phyloP scores from a whole-genome alignment of 306 rosid genomes.

The Boehmeria nivea region DNA sequence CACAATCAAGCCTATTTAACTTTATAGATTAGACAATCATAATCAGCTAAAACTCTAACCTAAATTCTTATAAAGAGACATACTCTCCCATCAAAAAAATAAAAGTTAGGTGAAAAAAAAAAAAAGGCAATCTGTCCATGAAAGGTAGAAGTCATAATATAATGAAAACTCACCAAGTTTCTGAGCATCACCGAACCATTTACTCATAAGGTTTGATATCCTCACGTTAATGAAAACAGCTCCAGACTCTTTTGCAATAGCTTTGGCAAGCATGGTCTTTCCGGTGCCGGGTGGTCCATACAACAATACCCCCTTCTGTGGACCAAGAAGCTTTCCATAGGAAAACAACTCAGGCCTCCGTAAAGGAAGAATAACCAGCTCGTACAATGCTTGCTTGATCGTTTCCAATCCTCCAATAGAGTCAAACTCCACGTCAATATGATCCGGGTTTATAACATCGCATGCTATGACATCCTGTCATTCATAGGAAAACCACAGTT shows the following conservation, averaged over 20 bases:
- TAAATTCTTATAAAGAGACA: too few relatives aligned
- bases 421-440: slow-evolving; percentile 78
- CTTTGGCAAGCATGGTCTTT: slow-evolving; percentile 99
- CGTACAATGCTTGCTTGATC: slow-evolving; percentile 74
- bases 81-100: too few relatives aligned
- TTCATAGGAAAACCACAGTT: slow-evolving; percentile 4
- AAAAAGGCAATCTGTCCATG: not conserved
- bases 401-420: slow-evolving; percentile 84
- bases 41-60: too few relatives aligned
- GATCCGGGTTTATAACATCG: slow-evolving; percentile 92
- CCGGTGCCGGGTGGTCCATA: slow-evolving; percentile 99
- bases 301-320: slow-evolving; percentile 88
- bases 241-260: slow-evolving; percentile 93
- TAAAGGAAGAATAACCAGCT: slow-evolving; percentile 87
- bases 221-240: slow-evolving; percentile 92
- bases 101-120: too few relatives aligned
- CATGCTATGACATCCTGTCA: slow-evolving; percentile 92
- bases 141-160: too few relatives aligned
- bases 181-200: slow-evolving; percentile 99
- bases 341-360: slow-evolving; percentile 77
- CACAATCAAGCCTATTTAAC: too few relatives aligned
- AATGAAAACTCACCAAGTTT: slow-evolving; percentile 74
- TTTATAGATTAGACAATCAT: too few relatives aligned
- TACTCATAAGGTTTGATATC: slow-evolving; percentile 97
- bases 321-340: slow-evolving; percentile 85